Evolutionary conservation across 2,329 filamentous ascomycete genomes (phyloP), one percentile per base, ranked within the genome.

Genomic region (Juglanconis juglandina): DNA sequence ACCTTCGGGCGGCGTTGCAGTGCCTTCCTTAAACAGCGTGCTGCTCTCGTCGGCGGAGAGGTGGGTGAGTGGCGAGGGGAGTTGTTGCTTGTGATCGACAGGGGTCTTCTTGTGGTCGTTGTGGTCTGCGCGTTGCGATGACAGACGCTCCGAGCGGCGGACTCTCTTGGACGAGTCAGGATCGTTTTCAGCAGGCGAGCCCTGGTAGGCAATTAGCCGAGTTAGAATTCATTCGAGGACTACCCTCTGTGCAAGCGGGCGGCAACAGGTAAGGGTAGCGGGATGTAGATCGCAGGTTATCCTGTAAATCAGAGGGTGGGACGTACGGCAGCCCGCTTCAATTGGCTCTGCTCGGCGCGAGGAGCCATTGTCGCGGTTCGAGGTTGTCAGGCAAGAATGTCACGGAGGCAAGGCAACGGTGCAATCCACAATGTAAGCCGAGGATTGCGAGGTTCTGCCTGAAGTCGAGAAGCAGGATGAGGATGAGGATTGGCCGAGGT

Each of bases 41-140:
- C 80, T 85, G 10, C 86, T 87, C 50, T 84, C 85, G 67, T 86
- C 78, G 34, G 75, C 75, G 46, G 73, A 73, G 57, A 72, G 77
- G 67, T 90, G 80, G 1, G 91, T 96, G 63, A 94, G 76, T 11
- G 92, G 93, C 0, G 92, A 95, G 11, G 92, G 93, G 17, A 96
- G 83, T 64, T 91, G 89, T 57, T 86, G 81, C 69, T 85, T 84
- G 67, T 84, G 79, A 66, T 80, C 79, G 67, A 88, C 72, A 60
- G 87, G 85, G 8, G 86, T 87, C 68, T 85, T 84, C 61, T 78
- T 70, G 70, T 73, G 64, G 67, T 74, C 69, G 72, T 75, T 17
- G 50, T 51, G 62, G 52, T 65, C 58, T 32, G 52, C 51, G 59
- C 79, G 79, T 49, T 63, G 61, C 66, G 86, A 84, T 39, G 84